These are phyloP conservation scores for Vanrija sp. DNA, from an alignment of 1,284 basidiomycete genomes.

Conservation along the genomic window DNA sequence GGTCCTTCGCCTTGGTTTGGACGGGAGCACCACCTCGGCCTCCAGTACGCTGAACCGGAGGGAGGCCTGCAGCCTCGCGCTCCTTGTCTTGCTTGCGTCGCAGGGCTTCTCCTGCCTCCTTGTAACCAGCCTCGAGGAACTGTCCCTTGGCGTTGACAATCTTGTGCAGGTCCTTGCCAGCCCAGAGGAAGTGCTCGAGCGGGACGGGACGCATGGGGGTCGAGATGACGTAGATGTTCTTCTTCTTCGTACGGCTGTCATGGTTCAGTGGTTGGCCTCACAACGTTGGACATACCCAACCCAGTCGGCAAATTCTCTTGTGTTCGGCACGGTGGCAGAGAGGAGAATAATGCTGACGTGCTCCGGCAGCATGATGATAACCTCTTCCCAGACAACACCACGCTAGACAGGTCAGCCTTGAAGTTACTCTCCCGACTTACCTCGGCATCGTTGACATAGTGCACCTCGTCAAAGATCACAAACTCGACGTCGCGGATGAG, in stretches of 20 bases:
- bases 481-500: slow-evolving; percentile 98
- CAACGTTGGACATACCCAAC: slow-evolving; percentile 69
- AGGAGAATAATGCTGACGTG: slow-evolving; percentile 95
- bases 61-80: slow-evolving; percentile 84
- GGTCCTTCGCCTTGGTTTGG: slow-evolving; percentile 43
- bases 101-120: slow-evolving; percentile 81
- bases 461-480: slow-evolving; percentile 99
- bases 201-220: slow-evolving; percentile 95
- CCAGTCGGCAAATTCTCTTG: slow-evolving; percentile 98
- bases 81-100: slow-evolving; percentile 96
- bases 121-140: slow-evolving; percentile 76
- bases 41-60: slow-evolving; percentile 73
- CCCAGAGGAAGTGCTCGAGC: slow-evolving; percentile 94
- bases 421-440: slow-evolving; percentile 50
- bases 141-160: slow-evolving; percentile 81
- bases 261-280: slow-evolving; percentile 1
- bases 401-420: slow-evolving; percentile 56
- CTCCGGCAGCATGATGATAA: slow-evolving; percentile 98
- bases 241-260: slow-evolving; percentile 91
- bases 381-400: slow-evolving; percentile 98
- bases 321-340: slow-evolving; percentile 97
- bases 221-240: slow-evolving; percentile 98
- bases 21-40: slow-evolving; percentile 68
- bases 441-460: slow-evolving; percentile 99
- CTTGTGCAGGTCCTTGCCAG: slow-evolving; percentile 84